Conservation (phyloP, 2,329 filamentous ascomycete genomes). For the Diaporthe capsici region DNA sequence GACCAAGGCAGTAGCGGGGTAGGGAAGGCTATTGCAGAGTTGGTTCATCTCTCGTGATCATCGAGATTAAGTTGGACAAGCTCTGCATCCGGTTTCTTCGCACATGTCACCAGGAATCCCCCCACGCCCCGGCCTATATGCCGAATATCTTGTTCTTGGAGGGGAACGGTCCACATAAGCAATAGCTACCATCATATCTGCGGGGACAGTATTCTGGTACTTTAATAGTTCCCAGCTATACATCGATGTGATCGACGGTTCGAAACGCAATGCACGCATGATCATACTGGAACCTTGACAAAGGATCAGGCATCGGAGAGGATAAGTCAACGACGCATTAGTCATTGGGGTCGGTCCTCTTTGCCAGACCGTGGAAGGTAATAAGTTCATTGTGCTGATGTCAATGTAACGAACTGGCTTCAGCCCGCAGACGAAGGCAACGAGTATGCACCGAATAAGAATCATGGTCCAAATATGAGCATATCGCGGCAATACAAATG, state of each 20-base stretch:
- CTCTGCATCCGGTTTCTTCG: slow-evolving; percentile 20
- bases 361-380: not conserved
- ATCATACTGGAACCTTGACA: not conserved
- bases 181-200: not conserved
- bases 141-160: not conserved
- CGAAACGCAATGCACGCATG: slow-evolving; percentile 12
- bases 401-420: not conserved
- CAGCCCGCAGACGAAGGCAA: not conserved
- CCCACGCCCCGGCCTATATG: not conserved
- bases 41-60: not conserved
- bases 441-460: not conserved
- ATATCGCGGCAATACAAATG: not conserved
- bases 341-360: not conserved
- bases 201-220: not conserved
- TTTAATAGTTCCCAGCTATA: not conserved
- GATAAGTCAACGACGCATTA: not conserved
- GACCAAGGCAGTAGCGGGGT: not conserved
- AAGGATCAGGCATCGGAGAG: not conserved
- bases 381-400: not conserved
- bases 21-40: not conserved
- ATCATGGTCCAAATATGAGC: not conserved
- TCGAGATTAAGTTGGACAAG: slow-evolving; percentile 19
- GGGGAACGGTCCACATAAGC: not conserved
- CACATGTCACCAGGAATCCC: not conserved
- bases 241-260: not conserved